Conservation (phyloP, 2,329 filamentous ascomycete species). For the Penicillium concentricum region DNA sequence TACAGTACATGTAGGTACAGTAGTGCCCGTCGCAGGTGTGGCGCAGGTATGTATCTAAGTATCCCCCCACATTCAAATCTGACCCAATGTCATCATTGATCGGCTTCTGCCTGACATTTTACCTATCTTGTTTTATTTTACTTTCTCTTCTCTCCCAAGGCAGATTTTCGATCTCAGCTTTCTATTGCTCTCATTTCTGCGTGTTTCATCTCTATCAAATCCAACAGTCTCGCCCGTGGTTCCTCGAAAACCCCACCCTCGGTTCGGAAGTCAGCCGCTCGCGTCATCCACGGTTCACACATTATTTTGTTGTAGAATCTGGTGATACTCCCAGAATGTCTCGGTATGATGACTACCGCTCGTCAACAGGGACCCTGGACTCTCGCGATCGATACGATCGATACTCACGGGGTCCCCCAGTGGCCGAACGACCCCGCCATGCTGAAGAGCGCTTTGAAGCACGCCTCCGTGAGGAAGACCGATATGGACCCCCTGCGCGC, state of each 20-base stretch:
- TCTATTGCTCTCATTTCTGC: not conserved
- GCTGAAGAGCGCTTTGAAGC: constrained; percentile 35
- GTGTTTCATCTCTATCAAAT: not conserved
- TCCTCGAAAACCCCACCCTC: constrained; percentile 17
- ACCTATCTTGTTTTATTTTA: not conserved
- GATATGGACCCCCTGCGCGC: constrained; percentile 45
- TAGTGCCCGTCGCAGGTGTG: constrained; percentile 1
- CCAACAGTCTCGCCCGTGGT: constrained; percentile 14
- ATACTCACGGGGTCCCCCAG: constrained; percentile 37
- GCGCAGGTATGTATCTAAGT: not conserved
- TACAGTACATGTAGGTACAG: constrained; percentile 2
- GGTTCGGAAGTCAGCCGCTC: constrained; percentile 36
- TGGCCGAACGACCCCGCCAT: constrained; percentile 35
- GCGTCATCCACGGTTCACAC: constrained; percentile 38
- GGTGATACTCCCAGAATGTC: constrained; percentile 29
- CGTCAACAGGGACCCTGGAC: constrained; percentile 35
- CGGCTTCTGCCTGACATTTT: constrained; percentile 21
- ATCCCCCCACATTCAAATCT: not conserved
- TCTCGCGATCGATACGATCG: constrained; percentile 46
- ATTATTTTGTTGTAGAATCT: not conserved
- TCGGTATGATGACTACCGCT: constrained; percentile 40
- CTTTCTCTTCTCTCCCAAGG: constrained; percentile 8
- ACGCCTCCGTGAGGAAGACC: constrained; percentile 42
- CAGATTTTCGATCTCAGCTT: constrained; percentile 11
- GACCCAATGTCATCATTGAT: constrained; percentile 17